phyloP scores from a whole-genome alignment of 2,329 filamentous ascomycete species.

The Botrytis hyacinthi region DNA sequence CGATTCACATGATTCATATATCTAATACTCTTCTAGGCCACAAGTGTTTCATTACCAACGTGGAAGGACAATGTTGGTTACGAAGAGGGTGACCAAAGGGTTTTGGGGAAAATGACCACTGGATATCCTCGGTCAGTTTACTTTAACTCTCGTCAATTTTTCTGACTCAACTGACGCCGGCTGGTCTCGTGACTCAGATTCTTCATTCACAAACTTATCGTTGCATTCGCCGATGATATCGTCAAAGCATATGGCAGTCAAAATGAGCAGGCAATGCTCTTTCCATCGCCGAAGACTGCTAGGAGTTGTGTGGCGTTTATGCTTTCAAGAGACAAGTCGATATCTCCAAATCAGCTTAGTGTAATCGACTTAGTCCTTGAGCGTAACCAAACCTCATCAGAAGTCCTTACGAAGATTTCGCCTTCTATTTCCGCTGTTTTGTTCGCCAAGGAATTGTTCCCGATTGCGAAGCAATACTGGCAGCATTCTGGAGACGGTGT shows the following conservation, averaged over 20 bases:
- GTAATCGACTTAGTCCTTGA: constrained; percentile 65
- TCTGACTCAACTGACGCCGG: constrained; percentile 28
- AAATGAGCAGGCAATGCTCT: constrained; percentile 73
- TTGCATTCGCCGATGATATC: constrained; percentile 68
- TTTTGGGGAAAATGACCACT: constrained; percentile 79
- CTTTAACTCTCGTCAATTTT: not conserved
- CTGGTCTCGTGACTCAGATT: constrained; percentile 56
- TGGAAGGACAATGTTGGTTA: constrained; percentile 91
- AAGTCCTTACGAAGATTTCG: constrained; percentile 52
- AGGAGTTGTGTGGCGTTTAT: constrained; percentile 74
- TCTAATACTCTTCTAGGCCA: constrained; percentile 60
- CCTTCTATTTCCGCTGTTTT: constrained; percentile 69
- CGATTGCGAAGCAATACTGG: constrained; percentile 90
- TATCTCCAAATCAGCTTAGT: constrained; percentile 49
- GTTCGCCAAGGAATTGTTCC: constrained; percentile 64
- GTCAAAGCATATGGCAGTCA: constrained; percentile 59
- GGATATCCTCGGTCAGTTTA: constrained; percentile 75
- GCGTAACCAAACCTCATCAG: constrained; percentile 50
- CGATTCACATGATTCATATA: constrained; percentile 7
- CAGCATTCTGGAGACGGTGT: constrained; percentile 93
- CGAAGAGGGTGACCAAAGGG: constrained; percentile 87
- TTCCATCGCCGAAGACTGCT: constrained; percentile 71
- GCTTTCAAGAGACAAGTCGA: constrained; percentile 53
- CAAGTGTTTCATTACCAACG: constrained; percentile 92
- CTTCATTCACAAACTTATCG: constrained; percentile 84